Evolutionary conservation across 176 grass and related monocot species (phyloP).

Genomic region (Thalia dealbata): DNA sequence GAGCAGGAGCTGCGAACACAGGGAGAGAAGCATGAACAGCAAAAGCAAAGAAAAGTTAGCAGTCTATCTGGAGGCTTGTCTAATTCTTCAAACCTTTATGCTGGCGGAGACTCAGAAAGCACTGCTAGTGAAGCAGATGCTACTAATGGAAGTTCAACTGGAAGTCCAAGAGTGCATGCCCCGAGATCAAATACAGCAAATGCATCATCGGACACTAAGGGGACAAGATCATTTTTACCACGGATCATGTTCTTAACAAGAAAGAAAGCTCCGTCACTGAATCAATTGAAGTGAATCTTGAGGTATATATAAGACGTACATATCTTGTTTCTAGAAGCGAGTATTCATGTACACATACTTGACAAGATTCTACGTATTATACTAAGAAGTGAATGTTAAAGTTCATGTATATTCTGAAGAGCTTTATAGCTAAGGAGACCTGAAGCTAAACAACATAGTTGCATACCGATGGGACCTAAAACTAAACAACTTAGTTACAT

Average conservation of each 20-base stretch:
- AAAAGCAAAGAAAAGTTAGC: neutral
- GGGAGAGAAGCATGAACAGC: neutral
- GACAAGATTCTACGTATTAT: too few relatives aligned
- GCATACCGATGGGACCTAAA: too few relatives aligned
- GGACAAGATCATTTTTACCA: neutral
- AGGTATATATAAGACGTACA: neutral
- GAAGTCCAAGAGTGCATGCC: neutral
- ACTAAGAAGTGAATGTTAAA: too few relatives aligned
- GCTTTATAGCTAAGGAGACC: too few relatives aligned
- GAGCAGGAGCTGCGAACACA: constrained; percentile 3
- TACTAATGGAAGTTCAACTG: neutral
- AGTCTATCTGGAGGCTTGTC: neutral
- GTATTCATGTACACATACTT: too few relatives aligned
- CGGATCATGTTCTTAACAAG: neutral
- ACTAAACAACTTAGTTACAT: too few relatives aligned
- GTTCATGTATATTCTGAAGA: too few relatives aligned
- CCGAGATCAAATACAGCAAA: neutral
- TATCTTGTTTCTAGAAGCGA: too few relatives aligned
- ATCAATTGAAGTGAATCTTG: neutral
- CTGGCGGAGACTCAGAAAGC: neutral
- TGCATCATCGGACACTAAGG: neutral
- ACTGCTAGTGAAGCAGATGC: neutral
- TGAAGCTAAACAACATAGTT: too few relatives aligned
- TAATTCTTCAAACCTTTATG: neutral
- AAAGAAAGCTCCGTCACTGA: constrained; percentile 11